Conservation (phyloP, 495 filamentous ascomycete genomes). For the Thermothielavioides terrestris region DNA sequence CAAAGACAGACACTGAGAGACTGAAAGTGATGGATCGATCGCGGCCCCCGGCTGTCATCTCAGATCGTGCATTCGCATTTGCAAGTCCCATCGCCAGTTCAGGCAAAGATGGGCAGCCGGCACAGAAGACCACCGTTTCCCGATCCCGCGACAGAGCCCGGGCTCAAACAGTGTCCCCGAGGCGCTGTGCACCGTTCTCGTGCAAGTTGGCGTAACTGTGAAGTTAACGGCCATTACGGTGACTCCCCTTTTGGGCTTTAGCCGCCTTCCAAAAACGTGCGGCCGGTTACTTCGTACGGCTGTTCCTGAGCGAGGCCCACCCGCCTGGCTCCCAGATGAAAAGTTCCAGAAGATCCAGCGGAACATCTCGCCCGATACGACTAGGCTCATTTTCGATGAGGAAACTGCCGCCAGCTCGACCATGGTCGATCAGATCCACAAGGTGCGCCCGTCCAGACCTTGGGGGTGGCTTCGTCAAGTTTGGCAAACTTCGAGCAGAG, state of each 20-base stretch:
- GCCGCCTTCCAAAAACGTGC: too few relatives aligned
- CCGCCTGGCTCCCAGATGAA: slow-evolving; percentile 17
- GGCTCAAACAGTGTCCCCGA: neutral
- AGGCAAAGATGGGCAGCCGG: slow-evolving; percentile 5
- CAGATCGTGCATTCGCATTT: slow-evolving; percentile 7
- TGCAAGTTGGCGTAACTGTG: neutral
- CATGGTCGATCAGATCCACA: slow-evolving; percentile 5
- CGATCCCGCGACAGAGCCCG: neutral
- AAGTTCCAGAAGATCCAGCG: slow-evolving; percentile 17
- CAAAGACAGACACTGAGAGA: too few relatives aligned
- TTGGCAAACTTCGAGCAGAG: too few relatives aligned
- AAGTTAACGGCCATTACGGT: slow-evolving; percentile 2
- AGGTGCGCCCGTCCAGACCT: neutral
- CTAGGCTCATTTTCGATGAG: slow-evolving; percentile 12
- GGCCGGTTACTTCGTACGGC: too few relatives aligned
- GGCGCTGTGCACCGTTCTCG: neutral
- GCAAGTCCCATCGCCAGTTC: neutral
- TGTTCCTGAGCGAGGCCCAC: too few relatives aligned
- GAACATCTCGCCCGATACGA: slow-evolving; percentile 11
- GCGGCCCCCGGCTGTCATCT: neutral
- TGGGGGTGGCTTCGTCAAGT: too few relatives aligned
- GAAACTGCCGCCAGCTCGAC: neutral
- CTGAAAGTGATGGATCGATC: slow-evolving; percentile 7
- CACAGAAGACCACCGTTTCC: neutral
- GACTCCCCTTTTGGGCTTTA: too few relatives aligned